These are phyloP conservation scores for Ceratobasidium papillatum DNA, from an alignment of 1,284 basidiomycete species.

Conservation along the genomic window DNA sequence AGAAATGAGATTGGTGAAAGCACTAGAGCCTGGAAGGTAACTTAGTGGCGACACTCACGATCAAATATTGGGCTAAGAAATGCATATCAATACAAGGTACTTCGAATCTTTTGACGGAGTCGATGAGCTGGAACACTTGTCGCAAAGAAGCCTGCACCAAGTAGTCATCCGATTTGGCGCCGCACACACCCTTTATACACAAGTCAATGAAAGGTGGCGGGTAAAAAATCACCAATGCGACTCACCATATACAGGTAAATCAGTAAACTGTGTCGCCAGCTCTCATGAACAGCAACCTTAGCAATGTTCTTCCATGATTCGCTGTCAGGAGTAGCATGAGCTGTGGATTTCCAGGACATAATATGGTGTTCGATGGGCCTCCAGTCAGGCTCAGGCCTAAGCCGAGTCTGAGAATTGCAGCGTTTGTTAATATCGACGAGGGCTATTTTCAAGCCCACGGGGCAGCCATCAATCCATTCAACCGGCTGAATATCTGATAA, in stretches of 20 bases:
- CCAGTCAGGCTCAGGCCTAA: neutral
- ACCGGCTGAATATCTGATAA: neutral
- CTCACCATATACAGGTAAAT: constrained; percentile 34
- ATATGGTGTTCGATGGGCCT: neutral
- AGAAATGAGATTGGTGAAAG: neutral
- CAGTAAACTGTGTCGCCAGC: constrained; percentile 19
- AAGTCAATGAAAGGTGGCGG: neutral
- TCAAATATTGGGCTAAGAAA: constrained; percentile 19
- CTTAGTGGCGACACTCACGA: neutral
- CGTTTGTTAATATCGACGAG: constrained; percentile 15
- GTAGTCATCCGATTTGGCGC: neutral
- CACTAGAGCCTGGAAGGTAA: neutral
- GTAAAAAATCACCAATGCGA: neutral
- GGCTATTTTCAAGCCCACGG: neutral
- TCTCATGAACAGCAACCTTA: constrained; percentile 23
- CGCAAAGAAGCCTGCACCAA: constrained; percentile 4
- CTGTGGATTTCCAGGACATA: neutral
- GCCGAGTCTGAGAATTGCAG: neutral
- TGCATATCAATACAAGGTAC: neutral
- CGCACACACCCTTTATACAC: constrained; percentile 1
- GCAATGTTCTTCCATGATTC: constrained; percentile 16
- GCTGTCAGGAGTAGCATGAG: neutral
- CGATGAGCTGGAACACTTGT: constrained; percentile 15
- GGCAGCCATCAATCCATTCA: constrained; percentile 7
- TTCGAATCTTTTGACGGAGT: neutral